Evolutionary conservation across 75 land plant species (phyloP).

Genomic region (Pinus tabuliformis): DNA sequence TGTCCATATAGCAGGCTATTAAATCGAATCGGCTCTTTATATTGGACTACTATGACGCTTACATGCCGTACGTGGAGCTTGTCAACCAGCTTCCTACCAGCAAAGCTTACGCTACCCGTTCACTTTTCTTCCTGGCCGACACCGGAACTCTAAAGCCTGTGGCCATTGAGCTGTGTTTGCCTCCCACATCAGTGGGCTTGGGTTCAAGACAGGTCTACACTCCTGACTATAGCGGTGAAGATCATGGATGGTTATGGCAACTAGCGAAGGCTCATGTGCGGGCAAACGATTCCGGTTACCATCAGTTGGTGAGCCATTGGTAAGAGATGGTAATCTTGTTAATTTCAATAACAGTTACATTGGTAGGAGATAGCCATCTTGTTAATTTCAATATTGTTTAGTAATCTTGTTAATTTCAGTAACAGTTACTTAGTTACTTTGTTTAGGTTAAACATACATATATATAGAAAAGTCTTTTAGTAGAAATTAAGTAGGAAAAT

Average conservation of each 20-base stretch:
- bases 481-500: too few relatives aligned
- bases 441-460: too few relatives aligned
- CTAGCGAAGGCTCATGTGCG: conserved; percentile 65
- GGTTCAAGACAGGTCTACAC: conserved; percentile 13
- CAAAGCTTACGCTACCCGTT: conserved; percentile 31
- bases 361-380: too few relatives aligned
- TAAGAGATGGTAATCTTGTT: neutral
- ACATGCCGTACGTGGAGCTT: conserved; percentile 51
- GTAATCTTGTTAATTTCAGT: too few relatives aligned
- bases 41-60: conserved; percentile 59
- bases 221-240: neutral
- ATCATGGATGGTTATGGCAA: conserved; percentile 30
- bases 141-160: conserved; percentile 21
- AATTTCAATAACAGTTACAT: too few relatives aligned
- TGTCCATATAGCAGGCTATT: too few relatives aligned
- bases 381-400: too few relatives aligned
- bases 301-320: conserved; percentile 71
- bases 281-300: conserved; percentile 54
- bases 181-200: neutral
- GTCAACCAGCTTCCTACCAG: conserved; percentile 34
- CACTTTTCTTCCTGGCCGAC: conserved; percentile 24
- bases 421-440: too few relatives aligned
- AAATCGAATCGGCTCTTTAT: conserved; percentile 49
- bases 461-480: too few relatives aligned
- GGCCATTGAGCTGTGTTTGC: conserved; percentile 44